Evolutionary conservation across 768 basidiomycete species (phyloP).

Genomic region (Phlegmacium glaucopus): DNA sequence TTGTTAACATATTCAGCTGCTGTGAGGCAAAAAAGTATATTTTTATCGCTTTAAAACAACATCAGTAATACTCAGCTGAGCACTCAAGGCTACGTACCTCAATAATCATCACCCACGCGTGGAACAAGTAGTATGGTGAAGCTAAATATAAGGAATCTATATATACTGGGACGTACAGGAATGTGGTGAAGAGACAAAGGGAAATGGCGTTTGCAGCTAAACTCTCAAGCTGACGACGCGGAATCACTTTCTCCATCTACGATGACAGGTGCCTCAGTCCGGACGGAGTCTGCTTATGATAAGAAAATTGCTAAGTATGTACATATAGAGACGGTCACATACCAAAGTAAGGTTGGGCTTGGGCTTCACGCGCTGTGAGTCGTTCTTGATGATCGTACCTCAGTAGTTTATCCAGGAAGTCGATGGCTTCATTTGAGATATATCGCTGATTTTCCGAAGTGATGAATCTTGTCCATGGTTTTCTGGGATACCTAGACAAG

Average conservation of each 20-base stretch:
- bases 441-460: slow-evolving; percentile 95
- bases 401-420: slow-evolving; percentile 92
- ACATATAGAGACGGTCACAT: slow-evolving; percentile 14
- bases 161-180: slow-evolving; percentile 34
- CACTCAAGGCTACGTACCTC: slow-evolving; percentile 15
- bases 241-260: slow-evolving; percentile 67
- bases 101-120: slow-evolving; percentile 7
- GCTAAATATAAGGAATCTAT: slow-evolving; percentile 31
- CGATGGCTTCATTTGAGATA: slow-evolving; percentile 95
- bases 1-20: neutral
- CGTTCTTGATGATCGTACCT: slow-evolving; percentile 98
- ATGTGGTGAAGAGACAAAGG: slow-evolving; percentile 22
- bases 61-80: slow-evolving; percentile 11
- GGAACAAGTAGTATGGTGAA: slow-evolving; percentile 11
- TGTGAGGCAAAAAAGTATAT: no score
- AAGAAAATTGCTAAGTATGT: slow-evolving; percentile 8
- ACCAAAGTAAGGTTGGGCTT: slow-evolving; percentile 93
- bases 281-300: slow-evolving; percentile 57
- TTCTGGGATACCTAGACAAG: slow-evolving; percentile 73
- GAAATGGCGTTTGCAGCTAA: slow-evolving; percentile 4
- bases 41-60: slow-evolving; percentile 7
- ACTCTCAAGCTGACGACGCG: slow-evolving; percentile 41
- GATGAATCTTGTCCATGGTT: slow-evolving; percentile 94
- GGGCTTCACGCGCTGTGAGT: slow-evolving; percentile 90
- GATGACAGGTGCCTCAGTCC: slow-evolving; percentile 39